A percentile compares a stretch with the other conserved stretches of the same genome.
phyloP scores from a whole-genome alignment of 2,329 filamentous ascomycete genomes.

The Arthrobotrys musiformis region DNA sequence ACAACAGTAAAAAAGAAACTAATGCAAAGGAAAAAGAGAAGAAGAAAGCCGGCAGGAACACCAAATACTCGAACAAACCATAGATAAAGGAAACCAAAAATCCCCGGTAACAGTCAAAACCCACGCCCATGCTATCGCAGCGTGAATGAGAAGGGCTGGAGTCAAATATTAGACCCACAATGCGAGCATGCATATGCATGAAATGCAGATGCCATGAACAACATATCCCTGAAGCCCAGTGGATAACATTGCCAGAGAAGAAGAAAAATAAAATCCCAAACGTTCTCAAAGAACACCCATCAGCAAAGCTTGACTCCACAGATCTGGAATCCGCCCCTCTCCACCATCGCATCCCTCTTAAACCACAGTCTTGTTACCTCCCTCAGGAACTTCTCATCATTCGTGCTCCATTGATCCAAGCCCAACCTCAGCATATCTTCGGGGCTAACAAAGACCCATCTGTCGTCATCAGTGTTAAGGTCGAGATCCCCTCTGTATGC shows the following conservation, averaged over 20 bases:
- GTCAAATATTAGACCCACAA: background rate
- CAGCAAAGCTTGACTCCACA: constrained; percentile 53
- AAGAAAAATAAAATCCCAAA: background rate
- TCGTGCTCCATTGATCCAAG: constrained; percentile 79
- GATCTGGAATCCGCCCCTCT: constrained; percentile 61
- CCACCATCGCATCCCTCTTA: constrained; percentile 71
- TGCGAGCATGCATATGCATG: constrained; percentile 1
- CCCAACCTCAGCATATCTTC: constrained; percentile 77
- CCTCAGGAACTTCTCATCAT: constrained; percentile 75
- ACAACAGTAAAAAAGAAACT: background rate
- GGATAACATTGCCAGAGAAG: background rate
- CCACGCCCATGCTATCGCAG: background rate
- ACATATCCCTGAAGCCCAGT: background rate
- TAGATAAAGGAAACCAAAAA: background rate
- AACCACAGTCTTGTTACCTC: constrained; percentile 75
- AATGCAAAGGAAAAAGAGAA: background rate
- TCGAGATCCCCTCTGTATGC: constrained; percentile 50
- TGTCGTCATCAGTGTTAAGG: constrained; percentile 49
- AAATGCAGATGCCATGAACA: constrained; percentile 1
- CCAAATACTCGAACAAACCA: constrained; percentile 18
- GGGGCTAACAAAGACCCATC: constrained; percentile 69
- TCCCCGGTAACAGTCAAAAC: background rate
- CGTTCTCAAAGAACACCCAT: background rate
- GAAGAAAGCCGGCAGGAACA: constrained; percentile 8
- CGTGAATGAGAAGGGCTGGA: background rate